These are phyloP conservation scores for Helenozyma baotianmanensis DNA, from an alignment of 805 yeast species.

Conservation along the genomic window DNA sequence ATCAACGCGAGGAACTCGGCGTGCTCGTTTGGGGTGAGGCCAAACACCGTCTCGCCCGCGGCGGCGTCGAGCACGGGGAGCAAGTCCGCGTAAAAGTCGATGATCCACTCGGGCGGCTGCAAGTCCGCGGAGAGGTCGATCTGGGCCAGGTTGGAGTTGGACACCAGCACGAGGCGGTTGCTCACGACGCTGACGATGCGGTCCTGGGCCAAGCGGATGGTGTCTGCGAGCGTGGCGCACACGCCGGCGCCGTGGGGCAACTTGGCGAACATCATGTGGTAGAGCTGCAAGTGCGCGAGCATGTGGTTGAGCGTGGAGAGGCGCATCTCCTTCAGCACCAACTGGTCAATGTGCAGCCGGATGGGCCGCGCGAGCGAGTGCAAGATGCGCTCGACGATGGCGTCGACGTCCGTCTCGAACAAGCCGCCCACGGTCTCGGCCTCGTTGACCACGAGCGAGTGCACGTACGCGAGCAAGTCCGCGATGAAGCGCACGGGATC, in stretches of 20 bases:
- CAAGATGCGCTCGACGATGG: conserved; percentile 47
- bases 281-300: conserved; percentile 60
- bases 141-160: conserved; percentile 34
- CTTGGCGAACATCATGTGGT: conserved; percentile 62
- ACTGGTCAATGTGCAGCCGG: conserved; percentile 62
- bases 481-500: conserved; percentile 83
- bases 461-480: conserved; percentile 83
- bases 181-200: conserved; percentile 22
- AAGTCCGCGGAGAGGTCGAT: conserved; percentile 49
- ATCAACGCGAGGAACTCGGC: conserved; percentile 36
- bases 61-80: conserved; percentile 49
- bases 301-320: conserved; percentile 54
- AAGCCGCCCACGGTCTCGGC: conserved; percentile 66
- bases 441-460: conserved; percentile 82
- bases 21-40: conserved; percentile 32
- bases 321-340: conserved; percentile 60
- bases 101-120: conserved; percentile 81
- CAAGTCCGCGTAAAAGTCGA: conserved; percentile 58
- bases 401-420: conserved; percentile 32
- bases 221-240: conserved; percentile 19
- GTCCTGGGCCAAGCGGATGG: conserved; percentile 24
- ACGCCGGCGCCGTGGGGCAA: conserved; percentile 19
- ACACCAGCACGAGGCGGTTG: conserved; percentile 29
- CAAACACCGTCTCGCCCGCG: conserved; percentile 36
- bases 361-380: conserved; percentile 55